These are phyloP conservation scores for Halophytophthora polymorphica DNA, from an alignment of 352 stramenopile genomes.

Conservation along the genomic window DNA sequence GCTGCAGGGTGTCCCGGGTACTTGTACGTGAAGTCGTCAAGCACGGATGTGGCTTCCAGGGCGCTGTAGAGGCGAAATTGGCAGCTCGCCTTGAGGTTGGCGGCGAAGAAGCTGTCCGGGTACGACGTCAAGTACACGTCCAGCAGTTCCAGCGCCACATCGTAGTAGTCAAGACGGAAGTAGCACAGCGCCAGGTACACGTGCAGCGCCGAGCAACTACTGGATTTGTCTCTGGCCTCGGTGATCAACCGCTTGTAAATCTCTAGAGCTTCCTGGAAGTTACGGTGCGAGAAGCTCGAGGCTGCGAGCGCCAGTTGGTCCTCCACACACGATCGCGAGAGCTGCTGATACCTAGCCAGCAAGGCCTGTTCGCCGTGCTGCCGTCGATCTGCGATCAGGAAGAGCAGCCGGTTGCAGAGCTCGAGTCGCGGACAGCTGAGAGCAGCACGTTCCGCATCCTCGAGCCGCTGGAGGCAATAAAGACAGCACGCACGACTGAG, in stretches of 20 bases:
- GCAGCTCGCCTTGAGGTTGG: constrained; percentile 67
- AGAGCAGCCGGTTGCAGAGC: constrained; percentile 57
- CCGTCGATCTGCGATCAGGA: constrained; percentile 34
- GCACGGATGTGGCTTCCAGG: constrained; percentile 62
- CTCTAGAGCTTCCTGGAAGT: constrained; percentile 63
- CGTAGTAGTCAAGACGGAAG: constrained; percentile 68
- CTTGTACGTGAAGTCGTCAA: constrained; percentile 74
- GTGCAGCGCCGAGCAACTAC: constrained; percentile 36
- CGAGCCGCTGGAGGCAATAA: constrained; percentile 43
- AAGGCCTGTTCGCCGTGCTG: constrained; percentile 71
- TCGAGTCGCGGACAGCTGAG: constrained; percentile 35
- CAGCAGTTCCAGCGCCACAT: constrained; percentile 63
- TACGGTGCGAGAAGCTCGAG: constrained; percentile 41
- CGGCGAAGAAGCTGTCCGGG: constrained; percentile 57
- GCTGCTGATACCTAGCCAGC: constrained; percentile 69
- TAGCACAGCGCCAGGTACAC: constrained; percentile 80
- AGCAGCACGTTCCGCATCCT: constrained; percentile 50
- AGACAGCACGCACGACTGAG: constrained; percentile 55
- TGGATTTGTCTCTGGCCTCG: constrained; percentile 7
- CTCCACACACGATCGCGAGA: constrained; percentile 20
- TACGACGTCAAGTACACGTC: constrained; percentile 48
- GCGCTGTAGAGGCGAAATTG: constrained; percentile 60
- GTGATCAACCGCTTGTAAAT: constrained; percentile 66
- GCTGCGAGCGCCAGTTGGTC: constrained; percentile 48
- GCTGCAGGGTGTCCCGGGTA: constrained; percentile 34